Conservation (phyloP, 371 early-diverging fungal genomes). For the Rhizopus arrhizus region DNA sequence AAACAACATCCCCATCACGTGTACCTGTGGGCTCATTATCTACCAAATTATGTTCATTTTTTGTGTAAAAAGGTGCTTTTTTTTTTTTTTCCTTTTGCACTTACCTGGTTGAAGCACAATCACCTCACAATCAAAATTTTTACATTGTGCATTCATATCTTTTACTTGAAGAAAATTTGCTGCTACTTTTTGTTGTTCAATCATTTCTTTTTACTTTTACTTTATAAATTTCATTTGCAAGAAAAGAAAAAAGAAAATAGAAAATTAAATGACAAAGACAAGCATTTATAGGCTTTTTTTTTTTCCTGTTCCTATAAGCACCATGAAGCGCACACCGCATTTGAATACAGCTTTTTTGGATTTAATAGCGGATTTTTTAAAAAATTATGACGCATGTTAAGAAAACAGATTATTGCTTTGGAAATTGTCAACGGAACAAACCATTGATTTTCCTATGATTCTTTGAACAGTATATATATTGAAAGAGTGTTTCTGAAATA, state of each 20-base stretch:
- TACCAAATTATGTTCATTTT: conserved; percentile 3
- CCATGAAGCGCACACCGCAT: too few species aligned
- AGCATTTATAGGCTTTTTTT: too few species aligned
- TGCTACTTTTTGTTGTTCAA: background rate
- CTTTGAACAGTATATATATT: too few species aligned
- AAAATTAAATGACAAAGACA: too few species aligned
- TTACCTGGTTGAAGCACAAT: conserved; percentile 59
- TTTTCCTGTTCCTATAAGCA: too few species aligned
- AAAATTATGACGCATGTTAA: too few species aligned
- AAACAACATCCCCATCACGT: conserved; percentile 51
- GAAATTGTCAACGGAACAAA: too few species aligned
- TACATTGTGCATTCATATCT: conserved; percentile 51
- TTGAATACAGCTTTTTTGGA: too few species aligned
- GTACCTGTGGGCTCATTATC: conserved; percentile 42
- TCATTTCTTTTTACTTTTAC: background rate
- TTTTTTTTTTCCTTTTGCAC: background rate
- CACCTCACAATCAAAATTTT: conserved; percentile 59
- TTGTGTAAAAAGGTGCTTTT: background rate
- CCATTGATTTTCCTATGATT: too few species aligned
- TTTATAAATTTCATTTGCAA: background rate
- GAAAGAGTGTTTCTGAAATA: too few species aligned
- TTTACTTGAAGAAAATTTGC: conserved; percentile 36
- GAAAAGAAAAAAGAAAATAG: background rate
- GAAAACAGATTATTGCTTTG: too few species aligned
- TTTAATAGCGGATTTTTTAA: too few species aligned